A percentile compares a stretch with the other conserved stretches of the same genome.
These are phyloP conservation scores for Aurifilum marmelostoma DNA, from an alignment of 2,329 filamentous ascomycete species.

Conservation along the genomic window DNA sequence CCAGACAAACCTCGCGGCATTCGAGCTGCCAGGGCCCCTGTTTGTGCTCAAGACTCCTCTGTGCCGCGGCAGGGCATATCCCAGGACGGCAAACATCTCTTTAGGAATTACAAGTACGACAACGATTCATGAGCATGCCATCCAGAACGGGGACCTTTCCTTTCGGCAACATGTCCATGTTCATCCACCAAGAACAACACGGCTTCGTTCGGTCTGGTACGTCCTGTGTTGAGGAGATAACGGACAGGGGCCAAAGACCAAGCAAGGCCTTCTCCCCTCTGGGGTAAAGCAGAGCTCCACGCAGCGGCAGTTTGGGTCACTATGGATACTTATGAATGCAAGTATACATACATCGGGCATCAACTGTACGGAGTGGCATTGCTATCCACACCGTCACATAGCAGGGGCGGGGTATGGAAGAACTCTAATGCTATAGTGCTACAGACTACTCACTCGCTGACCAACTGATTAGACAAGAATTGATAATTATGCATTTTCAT, in stretches of 20 bases:
- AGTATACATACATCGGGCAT: not conserved
- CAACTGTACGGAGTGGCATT: not conserved
- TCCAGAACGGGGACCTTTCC: not conserved
- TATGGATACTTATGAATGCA: not conserved
- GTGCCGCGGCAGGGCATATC: not conserved
- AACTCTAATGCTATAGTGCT: not conserved
- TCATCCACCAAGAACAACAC: too few species aligned
- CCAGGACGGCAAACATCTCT: not conserved
- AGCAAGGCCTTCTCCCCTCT: not conserved
- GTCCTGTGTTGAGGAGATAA: not conserved
- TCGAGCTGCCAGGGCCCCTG: not conserved
- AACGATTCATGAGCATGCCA: not conserved
- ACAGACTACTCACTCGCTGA: not conserved
- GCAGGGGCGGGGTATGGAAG: not conserved
- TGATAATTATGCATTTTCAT: not conserved
- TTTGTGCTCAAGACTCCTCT: not conserved
- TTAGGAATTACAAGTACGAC: not conserved
- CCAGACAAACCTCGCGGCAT: not conserved
- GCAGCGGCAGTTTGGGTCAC: not conserved
- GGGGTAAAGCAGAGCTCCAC: not conserved
- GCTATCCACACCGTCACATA: not conserved
- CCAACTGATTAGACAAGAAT: not conserved
- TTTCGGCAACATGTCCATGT: too few species aligned
- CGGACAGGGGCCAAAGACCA: not conserved
- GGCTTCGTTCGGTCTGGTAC: not conserved